phyloP scores from a whole-genome alignment of 257 asterid genomes.

The Petunia secreta region DNA sequence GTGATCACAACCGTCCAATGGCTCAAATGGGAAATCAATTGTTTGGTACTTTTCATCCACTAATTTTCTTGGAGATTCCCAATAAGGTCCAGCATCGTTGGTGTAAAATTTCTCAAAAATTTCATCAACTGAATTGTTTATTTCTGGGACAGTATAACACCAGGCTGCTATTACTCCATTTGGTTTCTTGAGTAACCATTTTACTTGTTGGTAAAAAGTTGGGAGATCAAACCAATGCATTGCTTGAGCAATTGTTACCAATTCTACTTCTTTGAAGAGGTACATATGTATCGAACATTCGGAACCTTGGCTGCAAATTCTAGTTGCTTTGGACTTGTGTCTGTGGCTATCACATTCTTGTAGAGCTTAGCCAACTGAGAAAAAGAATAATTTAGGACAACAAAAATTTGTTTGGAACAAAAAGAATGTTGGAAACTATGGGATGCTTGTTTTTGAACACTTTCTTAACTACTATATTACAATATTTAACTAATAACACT shows the following conservation, averaged over 20 bases:
- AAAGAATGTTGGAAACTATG: too few relatives aligned
- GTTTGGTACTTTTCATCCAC: constrained; percentile 59
- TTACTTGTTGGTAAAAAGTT: constrained; percentile 61
- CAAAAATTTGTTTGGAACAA: too few relatives aligned
- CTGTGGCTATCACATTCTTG: too few relatives aligned
- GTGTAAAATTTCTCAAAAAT: constrained; percentile 42
- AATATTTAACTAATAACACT: too few relatives aligned
- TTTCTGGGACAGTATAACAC: constrained; percentile 61
- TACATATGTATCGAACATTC: too few relatives aligned
- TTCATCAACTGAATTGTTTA: constrained; percentile 48
- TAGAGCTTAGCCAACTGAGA: too few relatives aligned
- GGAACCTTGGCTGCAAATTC: constrained; percentile 61
- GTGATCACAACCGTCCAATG: constrained; percentile 57
- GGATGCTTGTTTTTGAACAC: too few relatives aligned
- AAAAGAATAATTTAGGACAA: too few relatives aligned
- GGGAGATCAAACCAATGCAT: too few relatives aligned
- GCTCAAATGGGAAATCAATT: constrained; percentile 69
- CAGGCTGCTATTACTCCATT: constrained; percentile 78
- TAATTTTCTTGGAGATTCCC: constrained; percentile 41
- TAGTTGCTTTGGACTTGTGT: constrained; percentile 69
- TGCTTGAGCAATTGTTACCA: too few relatives aligned
- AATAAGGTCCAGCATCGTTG: constrained; percentile 37
- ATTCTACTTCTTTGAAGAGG: constrained; percentile 61
- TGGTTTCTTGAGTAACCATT: constrained; percentile 64
- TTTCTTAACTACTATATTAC: too few relatives aligned